Evolutionary conservation across 306 rosid genomes (phyloP).

Genomic region (Glycine latifolia): DNA sequence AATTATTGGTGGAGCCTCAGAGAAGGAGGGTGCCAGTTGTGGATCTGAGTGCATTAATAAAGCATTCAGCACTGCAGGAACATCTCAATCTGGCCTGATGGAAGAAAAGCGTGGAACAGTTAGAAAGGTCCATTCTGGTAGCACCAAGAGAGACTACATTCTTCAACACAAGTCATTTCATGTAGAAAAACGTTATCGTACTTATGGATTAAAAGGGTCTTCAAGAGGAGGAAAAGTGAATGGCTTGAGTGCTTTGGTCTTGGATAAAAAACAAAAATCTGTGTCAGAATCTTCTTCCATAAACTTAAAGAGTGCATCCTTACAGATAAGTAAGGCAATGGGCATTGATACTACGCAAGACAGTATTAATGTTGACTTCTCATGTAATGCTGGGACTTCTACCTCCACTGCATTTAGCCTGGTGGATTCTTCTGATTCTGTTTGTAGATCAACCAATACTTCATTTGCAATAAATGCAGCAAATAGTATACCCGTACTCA

Average conservation of each 20-base stretch:
- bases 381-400: slow-evolving; percentile 53
- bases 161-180: slow-evolving; percentile 80
- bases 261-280: slow-evolving; percentile 75
- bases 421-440: slow-evolving; percentile 54
- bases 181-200: slow-evolving; percentile 68
- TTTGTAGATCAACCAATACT: slow-evolving; percentile 48
- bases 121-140: slow-evolving; percentile 69
- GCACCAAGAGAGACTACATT: slow-evolving; percentile 74
- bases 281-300: slow-evolving; percentile 65
- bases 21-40: slow-evolving; percentile 54
- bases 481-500: slow-evolving; percentile 38
- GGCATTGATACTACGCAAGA: slow-evolving; percentile 67
- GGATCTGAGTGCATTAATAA: slow-evolving; percentile 50
- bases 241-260: slow-evolving; percentile 66
- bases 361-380: slow-evolving; percentile 52
- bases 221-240: slow-evolving; percentile 75
- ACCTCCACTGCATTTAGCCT: slow-evolving; percentile 51
- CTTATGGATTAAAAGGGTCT: slow-evolving; percentile 76
- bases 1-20: slow-evolving; percentile 49
- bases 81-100: slow-evolving; percentile 54
- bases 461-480: slow-evolving; percentile 44
- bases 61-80: slow-evolving; percentile 50
- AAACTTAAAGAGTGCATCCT: slow-evolving; percentile 69
- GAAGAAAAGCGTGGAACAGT: slow-evolving; percentile 66
- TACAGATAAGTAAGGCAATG: slow-evolving; percentile 71